Evolutionary conservation across 371 early-diverging fungal species (phyloP).

Genomic region (Apophysomyces ossiformis): DNA sequence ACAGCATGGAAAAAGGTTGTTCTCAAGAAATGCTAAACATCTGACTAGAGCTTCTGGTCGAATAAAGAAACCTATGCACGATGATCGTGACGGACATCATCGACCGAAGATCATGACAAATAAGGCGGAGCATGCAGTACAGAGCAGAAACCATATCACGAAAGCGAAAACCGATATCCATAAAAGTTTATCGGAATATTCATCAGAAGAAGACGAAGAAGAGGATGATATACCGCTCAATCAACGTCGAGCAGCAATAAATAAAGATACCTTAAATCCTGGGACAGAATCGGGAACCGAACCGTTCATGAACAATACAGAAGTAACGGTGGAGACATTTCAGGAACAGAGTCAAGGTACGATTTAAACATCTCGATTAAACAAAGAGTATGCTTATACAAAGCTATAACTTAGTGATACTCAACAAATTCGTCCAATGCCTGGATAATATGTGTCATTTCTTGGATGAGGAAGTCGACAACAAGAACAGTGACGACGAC

Average conservation of each 20-base stretch:
- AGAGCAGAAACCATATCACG: too few relatives aligned
- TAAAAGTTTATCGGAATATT: too few relatives aligned
- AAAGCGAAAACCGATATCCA: neutral
- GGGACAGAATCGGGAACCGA: neutral
- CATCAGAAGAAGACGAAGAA: constrained; percentile 12
- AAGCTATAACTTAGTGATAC: constrained; percentile 1
- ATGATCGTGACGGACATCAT: neutral
- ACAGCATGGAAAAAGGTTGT: neutral
- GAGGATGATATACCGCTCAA: constrained; percentile 24
- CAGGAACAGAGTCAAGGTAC: neutral
- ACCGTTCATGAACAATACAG: neutral
- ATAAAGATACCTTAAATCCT: neutral
- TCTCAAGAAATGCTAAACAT: neutral
- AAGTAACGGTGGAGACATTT: constrained; percentile 10
- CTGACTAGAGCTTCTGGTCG: neutral
- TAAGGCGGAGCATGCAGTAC: neutral
- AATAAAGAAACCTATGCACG: neutral
- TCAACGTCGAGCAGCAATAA: constrained; percentile 17
- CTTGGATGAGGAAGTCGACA: constrained; percentile 1
- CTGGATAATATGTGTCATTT: neutral
- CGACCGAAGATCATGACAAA: neutral
- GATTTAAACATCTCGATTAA: neutral
- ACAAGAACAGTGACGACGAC: neutral
- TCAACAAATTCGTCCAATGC: constrained; percentile 12
- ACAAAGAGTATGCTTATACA: neutral